Evolutionary conservation across 2,329 filamentous ascomycete genomes (phyloP).

Genomic region (Cryoendolithus antarcticus): DNA sequence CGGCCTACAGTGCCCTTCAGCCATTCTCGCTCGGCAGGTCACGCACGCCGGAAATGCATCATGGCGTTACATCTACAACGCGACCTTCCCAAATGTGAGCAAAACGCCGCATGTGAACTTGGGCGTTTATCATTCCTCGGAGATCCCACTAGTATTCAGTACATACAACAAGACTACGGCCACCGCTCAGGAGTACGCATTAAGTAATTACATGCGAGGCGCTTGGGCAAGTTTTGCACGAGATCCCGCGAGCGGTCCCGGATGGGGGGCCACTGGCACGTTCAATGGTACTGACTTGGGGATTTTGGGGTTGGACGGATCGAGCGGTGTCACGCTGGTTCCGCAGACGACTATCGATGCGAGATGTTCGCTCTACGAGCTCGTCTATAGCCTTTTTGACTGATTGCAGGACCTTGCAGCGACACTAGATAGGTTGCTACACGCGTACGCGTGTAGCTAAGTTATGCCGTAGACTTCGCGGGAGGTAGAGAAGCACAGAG

Average conservation of each 20-base stretch:
- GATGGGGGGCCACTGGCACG: background rate
- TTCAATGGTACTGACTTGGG: no score
- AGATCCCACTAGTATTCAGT: conserved; percentile 18
- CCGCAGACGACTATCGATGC: no score
- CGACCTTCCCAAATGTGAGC: conserved; percentile 14
- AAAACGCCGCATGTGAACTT: conserved; percentile 8
- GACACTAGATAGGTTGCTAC: no score
- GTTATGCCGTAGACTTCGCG: no score
- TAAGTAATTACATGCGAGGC: conserved; percentile 11
- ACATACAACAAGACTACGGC: conserved; percentile 11
- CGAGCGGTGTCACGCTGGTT: no score
- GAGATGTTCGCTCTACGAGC: no score
- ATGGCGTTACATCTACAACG: conserved; percentile 29
- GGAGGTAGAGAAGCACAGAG: no score
- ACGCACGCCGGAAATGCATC: conserved; percentile 1
- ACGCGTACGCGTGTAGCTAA: no score
- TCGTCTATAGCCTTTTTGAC: no score
- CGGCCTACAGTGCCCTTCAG: conserved; percentile 17
- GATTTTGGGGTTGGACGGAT: no score
- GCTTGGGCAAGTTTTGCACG: conserved; percentile 12
- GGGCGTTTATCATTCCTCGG: conserved; percentile 22
- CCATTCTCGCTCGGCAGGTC: conserved; percentile 7
- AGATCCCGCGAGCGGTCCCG: conserved; percentile 12
- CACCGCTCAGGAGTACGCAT: conserved; percentile 9
- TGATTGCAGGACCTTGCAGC: no score